These are phyloP conservation scores for Leccinum subgranulosum DNA, from an alignment of 768 basidiomycete species.

Conservation along the genomic window DNA sequence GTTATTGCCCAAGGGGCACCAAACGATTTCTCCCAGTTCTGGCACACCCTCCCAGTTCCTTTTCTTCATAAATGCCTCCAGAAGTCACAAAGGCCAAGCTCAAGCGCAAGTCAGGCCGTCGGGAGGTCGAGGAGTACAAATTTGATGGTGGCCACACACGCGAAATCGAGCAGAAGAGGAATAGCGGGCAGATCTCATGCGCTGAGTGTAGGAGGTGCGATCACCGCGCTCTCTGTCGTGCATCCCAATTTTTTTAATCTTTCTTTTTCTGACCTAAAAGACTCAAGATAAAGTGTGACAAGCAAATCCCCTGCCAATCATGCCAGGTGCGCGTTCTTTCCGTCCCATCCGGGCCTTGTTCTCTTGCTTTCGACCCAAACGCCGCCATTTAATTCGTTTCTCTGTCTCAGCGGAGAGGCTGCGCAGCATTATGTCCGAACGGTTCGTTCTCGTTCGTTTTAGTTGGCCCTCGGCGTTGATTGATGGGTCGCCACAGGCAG, in stretches of 20 bases:
- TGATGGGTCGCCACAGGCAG: conserved; percentile 43
- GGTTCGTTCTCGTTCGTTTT: conserved; percentile 40
- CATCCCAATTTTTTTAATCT: conserved; percentile 8
- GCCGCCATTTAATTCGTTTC: not conserved
- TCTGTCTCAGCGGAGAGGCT: conserved; percentile 53
- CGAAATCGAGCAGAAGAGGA: conserved; percentile 74
- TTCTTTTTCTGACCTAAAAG: conserved; percentile 37
- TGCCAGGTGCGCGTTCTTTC: conserved; percentile 49
- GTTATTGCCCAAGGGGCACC: conserved; percentile 7
- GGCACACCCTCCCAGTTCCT: conserved; percentile 5
- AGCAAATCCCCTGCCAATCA: conserved; percentile 75
- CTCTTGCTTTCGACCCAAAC: not conserved
- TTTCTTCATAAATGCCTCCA: conserved; percentile 44
- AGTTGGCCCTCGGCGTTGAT: not conserved
- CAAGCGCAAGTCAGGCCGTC: conserved; percentile 47
- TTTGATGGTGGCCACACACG: conserved; percentile 54
- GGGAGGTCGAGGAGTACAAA: conserved; percentile 48
- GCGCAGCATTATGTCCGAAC: conserved; percentile 69
- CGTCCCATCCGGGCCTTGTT: not conserved
- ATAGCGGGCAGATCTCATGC: conserved; percentile 72
- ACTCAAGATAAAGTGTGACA: conserved; percentile 81
- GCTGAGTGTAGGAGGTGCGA: conserved; percentile 79
- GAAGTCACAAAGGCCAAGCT: conserved; percentile 51
- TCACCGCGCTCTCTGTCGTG: conserved; percentile 39
- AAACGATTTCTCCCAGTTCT: conserved; percentile 18